These are phyloP conservation scores for Cercospora sp. DNA, from an alignment of 2,329 filamentous ascomycete species.

Conservation along the genomic window DNA sequence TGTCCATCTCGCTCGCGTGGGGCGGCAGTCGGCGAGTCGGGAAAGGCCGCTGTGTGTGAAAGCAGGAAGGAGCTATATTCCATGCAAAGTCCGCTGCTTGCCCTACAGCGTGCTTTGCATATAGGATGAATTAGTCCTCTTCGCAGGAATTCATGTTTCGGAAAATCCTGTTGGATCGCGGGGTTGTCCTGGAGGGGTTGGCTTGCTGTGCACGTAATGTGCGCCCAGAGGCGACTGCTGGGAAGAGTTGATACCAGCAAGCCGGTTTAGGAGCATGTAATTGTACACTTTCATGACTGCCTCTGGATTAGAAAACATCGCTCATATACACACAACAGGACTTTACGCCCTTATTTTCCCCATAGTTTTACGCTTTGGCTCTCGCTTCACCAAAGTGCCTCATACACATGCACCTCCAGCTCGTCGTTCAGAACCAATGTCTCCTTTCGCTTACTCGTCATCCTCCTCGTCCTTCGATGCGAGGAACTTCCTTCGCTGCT, in stretches of 20 bases:
- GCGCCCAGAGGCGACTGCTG: neutral
- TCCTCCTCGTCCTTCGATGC: constrained; percentile 36
- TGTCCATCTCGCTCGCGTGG: neutral
- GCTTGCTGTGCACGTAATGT: neutral
- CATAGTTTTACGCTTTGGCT: neutral
- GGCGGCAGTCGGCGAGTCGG: neutral
- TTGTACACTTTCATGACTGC: constrained; percentile 5
- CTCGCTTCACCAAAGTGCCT: neutral
- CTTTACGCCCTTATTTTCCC: neutral
- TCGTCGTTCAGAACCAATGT: neutral
- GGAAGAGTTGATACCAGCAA: neutral
- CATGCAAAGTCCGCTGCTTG: neutral
- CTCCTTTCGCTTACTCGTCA: constrained; percentile 26
- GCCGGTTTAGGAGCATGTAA: neutral
- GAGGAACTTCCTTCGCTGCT: constrained; percentile 35
- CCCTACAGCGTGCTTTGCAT: neutral
- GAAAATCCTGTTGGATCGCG: neutral
- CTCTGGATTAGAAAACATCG: neutral
- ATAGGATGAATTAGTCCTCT: neutral
- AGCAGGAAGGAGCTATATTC: neutral
- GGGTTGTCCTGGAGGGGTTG: neutral
- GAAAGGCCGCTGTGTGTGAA: neutral
- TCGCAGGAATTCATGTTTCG: neutral
- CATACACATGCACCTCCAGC: neutral
- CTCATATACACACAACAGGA: neutral